Evolutionary conservation across 352 stramenopile species (phyloP).

Genomic region (Phytophthora fragariae): DNA sequence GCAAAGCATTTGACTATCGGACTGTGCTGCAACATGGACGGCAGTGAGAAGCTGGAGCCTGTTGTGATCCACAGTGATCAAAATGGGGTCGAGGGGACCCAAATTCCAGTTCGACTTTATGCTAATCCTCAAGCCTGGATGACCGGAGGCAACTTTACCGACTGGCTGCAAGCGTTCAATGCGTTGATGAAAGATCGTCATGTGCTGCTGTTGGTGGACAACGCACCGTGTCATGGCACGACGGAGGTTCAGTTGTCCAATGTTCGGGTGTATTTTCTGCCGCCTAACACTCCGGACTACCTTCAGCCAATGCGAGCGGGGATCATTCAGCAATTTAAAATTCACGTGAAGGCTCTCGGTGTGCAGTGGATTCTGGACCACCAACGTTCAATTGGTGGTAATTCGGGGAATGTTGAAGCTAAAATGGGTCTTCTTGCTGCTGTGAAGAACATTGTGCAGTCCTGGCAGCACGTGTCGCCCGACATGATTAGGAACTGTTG

Average conservation of each 20-base stretch:
- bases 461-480: constrained; percentile 16
- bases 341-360: constrained; percentile 20
- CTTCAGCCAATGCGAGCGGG: constrained; percentile 32
- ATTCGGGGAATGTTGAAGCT: constrained; percentile 1
- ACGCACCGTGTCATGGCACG: constrained; percentile 25
- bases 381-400: neutral
- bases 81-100: constrained; percentile 4
- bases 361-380: constrained; percentile 36
- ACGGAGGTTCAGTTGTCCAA: constrained; percentile 22
- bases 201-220: constrained; percentile 28
- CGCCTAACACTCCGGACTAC: constrained; percentile 11
- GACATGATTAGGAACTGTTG: constrained; percentile 25
- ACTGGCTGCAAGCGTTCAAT: constrained; percentile 31
- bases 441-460: constrained; percentile 25
- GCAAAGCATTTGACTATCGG: constrained; percentile 14
- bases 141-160: constrained; percentile 19
- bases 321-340: constrained; percentile 29
- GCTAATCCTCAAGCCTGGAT: constrained; percentile 29
- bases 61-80: constrained; percentile 27
- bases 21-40: constrained; percentile 35
- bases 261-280: constrained; percentile 18
- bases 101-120: constrained; percentile 24
- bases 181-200: constrained; percentile 23
- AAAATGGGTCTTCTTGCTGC: constrained; percentile 31
- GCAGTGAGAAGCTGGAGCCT: constrained; percentile 28